Percentiles rank a stretch among this genome's conserved stretches.
Conservation (phyloP, 2,329 filamentous ascomycete species). For the Didymella glomerata region DNA sequence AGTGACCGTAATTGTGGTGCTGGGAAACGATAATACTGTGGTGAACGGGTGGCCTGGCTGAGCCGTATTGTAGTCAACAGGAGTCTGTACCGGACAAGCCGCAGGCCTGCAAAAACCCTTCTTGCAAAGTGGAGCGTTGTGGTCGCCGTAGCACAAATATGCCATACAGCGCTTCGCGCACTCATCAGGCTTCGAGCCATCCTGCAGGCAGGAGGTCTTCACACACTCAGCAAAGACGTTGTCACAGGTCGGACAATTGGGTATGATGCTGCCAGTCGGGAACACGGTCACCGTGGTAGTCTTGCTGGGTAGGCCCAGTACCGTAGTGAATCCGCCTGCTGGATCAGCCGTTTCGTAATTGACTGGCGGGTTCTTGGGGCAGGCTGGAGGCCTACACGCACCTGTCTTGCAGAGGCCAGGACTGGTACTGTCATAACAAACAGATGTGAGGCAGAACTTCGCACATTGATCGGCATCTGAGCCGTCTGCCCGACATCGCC, state of each 20-base stretch:
- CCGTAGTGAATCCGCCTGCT: slow-evolving; percentile 5
- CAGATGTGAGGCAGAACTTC: slow-evolving; percentile 2
- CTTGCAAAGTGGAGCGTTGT: no score
- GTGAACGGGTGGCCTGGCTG: neutral
- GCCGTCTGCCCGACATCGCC: slow-evolving; percentile 5
- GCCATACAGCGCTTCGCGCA: no score
- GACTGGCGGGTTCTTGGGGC: neutral
- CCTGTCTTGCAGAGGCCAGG: slow-evolving; percentile 11
- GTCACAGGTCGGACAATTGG: no score
- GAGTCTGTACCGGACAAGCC: no score
- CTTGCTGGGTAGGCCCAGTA: slow-evolving; percentile 1
- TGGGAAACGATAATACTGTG: slow-evolving; percentile 1
- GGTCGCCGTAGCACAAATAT: no score
- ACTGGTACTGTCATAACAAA: neutral
- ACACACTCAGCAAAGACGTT: no score
- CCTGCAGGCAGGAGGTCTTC: no score
- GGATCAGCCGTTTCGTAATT: slow-evolving; percentile 1
- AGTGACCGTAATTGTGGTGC: slow-evolving; percentile 5
- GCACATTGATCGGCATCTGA: slow-evolving; percentile 6
- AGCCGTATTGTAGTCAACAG: no score
- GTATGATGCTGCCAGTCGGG: no score
- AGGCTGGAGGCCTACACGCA: slow-evolving; percentile 7
- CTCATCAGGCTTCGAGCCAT: no score
- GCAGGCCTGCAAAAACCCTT: no score
- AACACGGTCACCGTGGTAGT: neutral